Evolutionary conservation across 257 asterid species (phyloP).

Genomic region (Cynanchum wilfordii): DNA sequence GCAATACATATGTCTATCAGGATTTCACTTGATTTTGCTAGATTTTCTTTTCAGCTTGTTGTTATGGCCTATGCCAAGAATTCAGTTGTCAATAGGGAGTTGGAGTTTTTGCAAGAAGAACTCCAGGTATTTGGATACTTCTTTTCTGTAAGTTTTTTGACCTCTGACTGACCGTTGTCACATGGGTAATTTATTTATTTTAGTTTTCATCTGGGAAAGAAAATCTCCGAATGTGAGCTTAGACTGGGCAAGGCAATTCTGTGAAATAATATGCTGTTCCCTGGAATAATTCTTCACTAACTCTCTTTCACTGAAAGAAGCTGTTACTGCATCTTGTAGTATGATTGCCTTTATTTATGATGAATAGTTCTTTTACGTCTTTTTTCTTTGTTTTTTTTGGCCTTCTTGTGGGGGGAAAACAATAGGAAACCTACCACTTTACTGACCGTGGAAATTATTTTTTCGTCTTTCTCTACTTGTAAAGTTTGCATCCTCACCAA

Average conservation of each 20-base stretch:
- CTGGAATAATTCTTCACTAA: background rate
- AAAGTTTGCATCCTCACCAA: background rate
- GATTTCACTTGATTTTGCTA: background rate
- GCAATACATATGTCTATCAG: background rate
- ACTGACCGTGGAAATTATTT: background rate
- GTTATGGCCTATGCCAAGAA: slow-evolving; percentile 45
- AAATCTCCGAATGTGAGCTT: background rate
- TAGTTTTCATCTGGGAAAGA: background rate
- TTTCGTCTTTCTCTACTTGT: background rate
- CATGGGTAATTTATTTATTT: background rate
- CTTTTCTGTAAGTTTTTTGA: background rate
- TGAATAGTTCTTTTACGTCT: no score
- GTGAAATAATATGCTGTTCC: background rate
- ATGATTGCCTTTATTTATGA: background rate
- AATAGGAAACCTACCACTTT: background rate
- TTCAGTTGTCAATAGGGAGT: slow-evolving; percentile 26
- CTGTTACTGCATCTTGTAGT: background rate
- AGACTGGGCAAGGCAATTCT: background rate
- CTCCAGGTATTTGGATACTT: slow-evolving; percentile 36
- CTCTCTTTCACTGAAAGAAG: background rate
- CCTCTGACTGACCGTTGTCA: background rate
- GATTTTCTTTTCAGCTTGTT: slow-evolving; percentile 46
- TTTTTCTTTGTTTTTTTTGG: background rate
- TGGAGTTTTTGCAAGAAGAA: slow-evolving; percentile 45
- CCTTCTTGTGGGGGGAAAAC: background rate